Evolutionary conservation across 2,329 filamentous ascomycete species (phyloP).

Genomic region (Talaromyces islandicus): DNA sequence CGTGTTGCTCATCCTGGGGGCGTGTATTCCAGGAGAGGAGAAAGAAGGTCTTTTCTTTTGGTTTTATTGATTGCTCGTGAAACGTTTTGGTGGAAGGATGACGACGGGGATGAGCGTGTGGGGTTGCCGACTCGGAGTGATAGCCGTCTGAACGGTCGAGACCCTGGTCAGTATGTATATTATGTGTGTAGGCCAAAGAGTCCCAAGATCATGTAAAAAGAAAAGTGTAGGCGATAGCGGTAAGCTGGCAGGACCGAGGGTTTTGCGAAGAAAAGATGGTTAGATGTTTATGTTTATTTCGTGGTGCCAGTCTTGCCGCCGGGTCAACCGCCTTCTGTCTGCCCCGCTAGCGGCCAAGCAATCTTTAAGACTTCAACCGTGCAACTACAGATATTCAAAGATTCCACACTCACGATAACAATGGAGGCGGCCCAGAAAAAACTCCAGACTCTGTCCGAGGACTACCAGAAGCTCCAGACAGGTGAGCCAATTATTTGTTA

Average conservation of each 20-base stretch:
- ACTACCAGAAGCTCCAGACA: conserved; percentile 80
- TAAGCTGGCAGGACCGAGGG: neutral
- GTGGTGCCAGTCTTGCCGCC: neutral
- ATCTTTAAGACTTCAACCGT: neutral
- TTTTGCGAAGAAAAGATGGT: neutral
- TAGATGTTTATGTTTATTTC: neutral
- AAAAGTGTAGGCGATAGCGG: neutral
- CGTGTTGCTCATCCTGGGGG: conserved; percentile 74
- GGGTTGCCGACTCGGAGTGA: conserved; percentile 10
- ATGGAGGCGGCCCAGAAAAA: conserved; percentile 72
- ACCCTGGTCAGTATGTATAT: neutral
- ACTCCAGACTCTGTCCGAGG: conserved; percentile 76
- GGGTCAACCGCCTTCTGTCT: neutral
- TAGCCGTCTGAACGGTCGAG: neutral
- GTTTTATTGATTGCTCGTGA: no score
- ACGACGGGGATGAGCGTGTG: conserved; percentile 1
- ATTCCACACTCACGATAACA: conserved; percentile 8
- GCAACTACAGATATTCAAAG: neutral
- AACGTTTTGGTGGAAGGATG: neutral
- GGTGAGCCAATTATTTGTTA: conserved; percentile 45
- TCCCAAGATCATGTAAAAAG: neutral
- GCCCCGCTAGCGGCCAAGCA: conserved; percentile 10
- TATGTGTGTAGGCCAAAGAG: neutral
- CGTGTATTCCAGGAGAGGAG: neutral
- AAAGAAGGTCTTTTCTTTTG: no score